These are phyloP conservation scores for Salix caprea DNA, from an alignment of 345 rosid genomes.

Conservation along the genomic window DNA sequence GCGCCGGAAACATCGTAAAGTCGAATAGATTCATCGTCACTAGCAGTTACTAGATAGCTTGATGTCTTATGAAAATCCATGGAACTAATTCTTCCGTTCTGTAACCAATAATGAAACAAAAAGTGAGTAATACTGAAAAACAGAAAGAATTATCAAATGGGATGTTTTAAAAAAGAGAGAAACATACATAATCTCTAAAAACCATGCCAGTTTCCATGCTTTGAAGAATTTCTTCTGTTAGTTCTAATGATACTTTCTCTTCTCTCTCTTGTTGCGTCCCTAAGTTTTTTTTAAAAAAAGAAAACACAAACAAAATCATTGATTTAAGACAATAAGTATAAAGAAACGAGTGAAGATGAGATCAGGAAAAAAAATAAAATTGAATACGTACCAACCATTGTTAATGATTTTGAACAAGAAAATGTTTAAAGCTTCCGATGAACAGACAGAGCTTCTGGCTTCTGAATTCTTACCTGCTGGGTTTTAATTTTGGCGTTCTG, in stretches of 20 bases:
- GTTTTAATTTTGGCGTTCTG: too few species aligned
- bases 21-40: constrained; percentile 96
- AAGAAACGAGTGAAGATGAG: not conserved
- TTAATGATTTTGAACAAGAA: not conserved
- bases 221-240: constrained; percentile 73
- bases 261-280: constrained; percentile 21
- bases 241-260: constrained; percentile 49
- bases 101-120: constrained; percentile 1
- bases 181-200: constrained; percentile 71
- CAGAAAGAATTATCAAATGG: constrained; percentile 11
- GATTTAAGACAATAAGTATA: not conserved
- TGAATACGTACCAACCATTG: constrained; percentile 10
- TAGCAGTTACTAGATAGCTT: constrained; percentile 84
- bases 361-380: not conserved
- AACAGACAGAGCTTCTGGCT: not conserved
- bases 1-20: constrained; percentile 33
- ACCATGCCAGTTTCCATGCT: constrained; percentile 94
- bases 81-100: constrained; percentile 87
- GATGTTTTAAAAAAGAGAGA: not conserved
- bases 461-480: not conserved
- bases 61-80: constrained; percentile 87
- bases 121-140: not conserved
- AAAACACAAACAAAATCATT: not conserved
- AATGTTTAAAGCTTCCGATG: not conserved
- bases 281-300: not conserved